These are phyloP conservation scores for Vicia sativa DNA, from an alignment of 306 rosid species.

Conservation along the genomic window DNA sequence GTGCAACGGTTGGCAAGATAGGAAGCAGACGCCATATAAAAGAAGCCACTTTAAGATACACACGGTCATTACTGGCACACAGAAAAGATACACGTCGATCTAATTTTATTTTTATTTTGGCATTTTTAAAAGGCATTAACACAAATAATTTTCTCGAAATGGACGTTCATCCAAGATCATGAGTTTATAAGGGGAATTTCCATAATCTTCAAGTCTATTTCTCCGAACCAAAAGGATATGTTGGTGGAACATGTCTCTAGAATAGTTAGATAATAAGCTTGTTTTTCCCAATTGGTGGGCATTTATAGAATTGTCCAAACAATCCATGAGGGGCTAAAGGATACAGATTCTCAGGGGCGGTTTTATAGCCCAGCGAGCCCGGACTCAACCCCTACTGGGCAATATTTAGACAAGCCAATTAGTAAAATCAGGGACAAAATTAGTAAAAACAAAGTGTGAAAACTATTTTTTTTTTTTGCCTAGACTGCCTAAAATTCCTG, in stretches of 20 bases:
- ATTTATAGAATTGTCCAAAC: neutral
- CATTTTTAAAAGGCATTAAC: neutral
- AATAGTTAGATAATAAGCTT: neutral
- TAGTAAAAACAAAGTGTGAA: no score
- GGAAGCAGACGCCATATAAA: conserved; percentile 6
- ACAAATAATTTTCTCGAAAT: neutral
- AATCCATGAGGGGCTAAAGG: neutral
- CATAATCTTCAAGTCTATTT: neutral
- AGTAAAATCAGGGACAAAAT: no score
- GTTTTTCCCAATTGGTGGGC: neutral
- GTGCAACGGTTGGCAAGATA: neutral
- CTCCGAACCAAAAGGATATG: neutral
- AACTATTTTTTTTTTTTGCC: no score
- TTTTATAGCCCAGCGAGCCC: no score
- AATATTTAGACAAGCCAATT: no score
- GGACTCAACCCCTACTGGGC: no score
- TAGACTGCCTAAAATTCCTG: no score
- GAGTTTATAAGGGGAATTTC: conserved; percentile 2
- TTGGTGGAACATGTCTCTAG: neutral
- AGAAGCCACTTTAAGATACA: conserved; percentile 9
- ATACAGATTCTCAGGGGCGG: no score
- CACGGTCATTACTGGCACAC: conserved; percentile 13
- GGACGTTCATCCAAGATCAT: conserved; percentile 3
- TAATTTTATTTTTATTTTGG: neutral
- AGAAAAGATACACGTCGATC: neutral